These are phyloP conservation scores for Apiospora hydei DNA, from an alignment of 2,329 filamentous ascomycete genomes.

Conservation along the genomic window DNA sequence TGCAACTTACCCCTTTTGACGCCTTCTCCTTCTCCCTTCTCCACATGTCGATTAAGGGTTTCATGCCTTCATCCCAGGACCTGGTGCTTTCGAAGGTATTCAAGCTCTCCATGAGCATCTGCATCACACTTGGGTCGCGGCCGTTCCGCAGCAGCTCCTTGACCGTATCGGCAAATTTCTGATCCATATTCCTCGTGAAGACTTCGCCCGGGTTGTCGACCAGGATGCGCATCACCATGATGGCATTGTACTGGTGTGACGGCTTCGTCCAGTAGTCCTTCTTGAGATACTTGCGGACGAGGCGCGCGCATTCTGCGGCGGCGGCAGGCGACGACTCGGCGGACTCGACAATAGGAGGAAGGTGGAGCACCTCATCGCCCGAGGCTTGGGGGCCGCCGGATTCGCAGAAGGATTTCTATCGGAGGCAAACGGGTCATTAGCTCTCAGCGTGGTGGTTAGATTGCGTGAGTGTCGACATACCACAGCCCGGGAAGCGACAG, in stretches of 20 bases:
- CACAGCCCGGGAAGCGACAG: constrained; percentile 69
- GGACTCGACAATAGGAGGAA: constrained; percentile 91
- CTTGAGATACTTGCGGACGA: constrained; percentile 83
- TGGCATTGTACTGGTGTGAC: constrained; percentile 89
- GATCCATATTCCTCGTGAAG: constrained; percentile 91
- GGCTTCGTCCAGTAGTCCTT: constrained; percentile 71
- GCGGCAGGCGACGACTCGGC: constrained; percentile 91
- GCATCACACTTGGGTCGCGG: constrained; percentile 78
- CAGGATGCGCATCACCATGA: constrained; percentile 94
- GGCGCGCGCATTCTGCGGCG: constrained; percentile 79
- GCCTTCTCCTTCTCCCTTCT: constrained; percentile 79
- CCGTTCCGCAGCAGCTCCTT: constrained; percentile 77
- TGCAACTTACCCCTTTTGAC: constrained; percentile 43
- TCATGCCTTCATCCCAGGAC: constrained; percentile 75
- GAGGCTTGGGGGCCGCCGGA: constrained; percentile 67
- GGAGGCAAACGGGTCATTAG: constrained; percentile 24
- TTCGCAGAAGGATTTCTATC: constrained; percentile 82
- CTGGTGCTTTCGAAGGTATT: constrained; percentile 79
- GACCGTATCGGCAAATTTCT: constrained; percentile 78
- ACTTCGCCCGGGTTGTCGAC: constrained; percentile 88
- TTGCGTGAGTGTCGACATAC: constrained; percentile 54
- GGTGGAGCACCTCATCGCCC: constrained; percentile 90
- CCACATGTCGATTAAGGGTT: constrained; percentile 84
- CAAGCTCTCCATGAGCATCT: constrained; percentile 87
- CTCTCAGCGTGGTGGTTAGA: neutral